Evolutionary conservation across 2,329 filamentous ascomycete genomes (phyloP), one percentile per base, ranked within the genome.

Genomic region (Ramularia endophylla): DNA sequence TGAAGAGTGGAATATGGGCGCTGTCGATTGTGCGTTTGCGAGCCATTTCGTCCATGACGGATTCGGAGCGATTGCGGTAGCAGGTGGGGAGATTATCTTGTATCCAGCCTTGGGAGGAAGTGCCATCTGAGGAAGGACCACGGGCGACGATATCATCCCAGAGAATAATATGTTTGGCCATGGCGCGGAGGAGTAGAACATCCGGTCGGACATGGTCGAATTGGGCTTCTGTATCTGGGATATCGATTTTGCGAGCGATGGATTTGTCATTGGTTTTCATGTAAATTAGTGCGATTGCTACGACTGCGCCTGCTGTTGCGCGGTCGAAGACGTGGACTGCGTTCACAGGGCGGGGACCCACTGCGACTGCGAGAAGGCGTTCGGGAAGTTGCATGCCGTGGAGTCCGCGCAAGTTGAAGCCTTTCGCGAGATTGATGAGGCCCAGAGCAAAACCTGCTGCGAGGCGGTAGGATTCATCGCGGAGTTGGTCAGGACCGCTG

Each of bases 141-240:
- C 41, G 44, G 1, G 86, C 81, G 44, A 81, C 71, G 38, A 98
- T 92, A 44, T 78, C 72, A 48, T 84, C 84, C 92, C 92, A 98
- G 67, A 97, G 79, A 51, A 98, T 95, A 28, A 98, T 63, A 60
- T 97, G 87, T 59, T 84, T 87, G 8, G 92, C 85, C 22, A 97
- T 73, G 0, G 90, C 95, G 13, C 92, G 81, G 8, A 98, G 73
- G 5, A 98, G 77, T 50, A 98, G 83, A 30, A 95, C 81, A 59
- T 98, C 92, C 0, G 92, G 92, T 2, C 92, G 81, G 13, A 97
- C 83, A 59, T 97, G 95, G 61, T 97, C 92, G 61, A 95, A 97
- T 53, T 97, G 89, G 25, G 92, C 74, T 18, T 85, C 69, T 0
- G 92, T 94, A 51, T 94, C 85, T 1, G 94, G 94, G 0, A 97